These are phyloP conservation scores for Kodamaea plutei DNA, from an alignment of 1,139 yeast genomes.

Conservation along the genomic window DNA sequence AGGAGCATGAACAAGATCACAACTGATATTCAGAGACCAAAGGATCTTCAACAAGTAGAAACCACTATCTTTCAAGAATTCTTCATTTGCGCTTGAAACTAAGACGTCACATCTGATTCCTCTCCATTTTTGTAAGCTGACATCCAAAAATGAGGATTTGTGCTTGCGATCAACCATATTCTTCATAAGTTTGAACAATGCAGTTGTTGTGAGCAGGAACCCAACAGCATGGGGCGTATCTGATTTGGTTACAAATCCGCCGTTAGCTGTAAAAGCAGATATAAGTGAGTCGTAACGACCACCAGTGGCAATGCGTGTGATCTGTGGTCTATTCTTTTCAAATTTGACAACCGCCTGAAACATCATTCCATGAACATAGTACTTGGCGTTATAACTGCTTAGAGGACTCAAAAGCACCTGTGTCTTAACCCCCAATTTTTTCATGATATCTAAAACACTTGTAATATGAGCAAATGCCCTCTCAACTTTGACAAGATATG, in stretches of 20 bases:
- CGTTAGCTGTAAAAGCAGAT: slow-evolving; percentile 46
- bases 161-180: slow-evolving; percentile 22
- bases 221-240: slow-evolving; percentile 68
- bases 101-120: slow-evolving; percentile 71
- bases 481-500: slow-evolving; percentile 57
- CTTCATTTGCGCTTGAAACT: slow-evolving; percentile 60
- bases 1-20: slow-evolving; percentile 56
- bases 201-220: slow-evolving; percentile 54
- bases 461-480: slow-evolving; percentile 57
- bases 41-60: slow-evolving; percentile 56
- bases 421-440: slow-evolving; percentile 46
- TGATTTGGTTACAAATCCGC: slow-evolving; percentile 24
- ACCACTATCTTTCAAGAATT: slow-evolving; percentile 53
- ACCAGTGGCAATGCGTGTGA: slow-evolving; percentile 72
- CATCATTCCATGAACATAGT: slow-evolving; percentile 79
- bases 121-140: slow-evolving; percentile 21
- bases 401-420: slow-evolving; percentile 57
- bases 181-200: slow-evolving; percentile 41
- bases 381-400: slow-evolving; percentile 74
- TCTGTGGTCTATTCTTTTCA: slow-evolving; percentile 35
- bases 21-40: slow-evolving; percentile 69
- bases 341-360: slow-evolving; percentile 73
- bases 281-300: slow-evolving; percentile 83
- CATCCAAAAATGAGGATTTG: slow-evolving; percentile 7
- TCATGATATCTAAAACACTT: slow-evolving; percentile 52